phyloP scores from a whole-genome alignment of 768 basidiomycete genomes.

The Boletus pseudo-olivaceus region DNA sequence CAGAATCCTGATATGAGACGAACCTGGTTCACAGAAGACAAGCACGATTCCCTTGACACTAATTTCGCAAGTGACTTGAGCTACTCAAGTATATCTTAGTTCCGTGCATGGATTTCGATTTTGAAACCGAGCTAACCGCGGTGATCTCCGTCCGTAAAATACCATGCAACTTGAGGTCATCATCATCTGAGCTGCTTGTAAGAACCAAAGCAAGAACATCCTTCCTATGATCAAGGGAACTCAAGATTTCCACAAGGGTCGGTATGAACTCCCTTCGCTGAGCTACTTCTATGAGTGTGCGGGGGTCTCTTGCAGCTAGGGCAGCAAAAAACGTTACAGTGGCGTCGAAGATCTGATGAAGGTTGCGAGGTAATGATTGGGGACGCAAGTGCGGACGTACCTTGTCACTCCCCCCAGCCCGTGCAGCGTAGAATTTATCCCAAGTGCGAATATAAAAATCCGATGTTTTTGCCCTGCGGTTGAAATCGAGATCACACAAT shows the following conservation, averaged over 20 bases:
- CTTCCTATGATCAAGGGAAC: constrained; percentile 26
- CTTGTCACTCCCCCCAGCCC: constrained; percentile 60
- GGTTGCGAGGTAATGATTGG: not conserved
- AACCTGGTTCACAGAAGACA: constrained; percentile 23
- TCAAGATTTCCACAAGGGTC: constrained; percentile 44
- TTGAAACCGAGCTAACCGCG: constrained; percentile 40
- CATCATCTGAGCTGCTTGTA: constrained; percentile 33
- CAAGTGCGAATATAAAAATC: constrained; percentile 71
- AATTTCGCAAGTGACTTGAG: constrained; percentile 34
- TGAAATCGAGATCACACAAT: constrained; percentile 68
- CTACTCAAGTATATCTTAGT: constrained; percentile 24
- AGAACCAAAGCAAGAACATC: constrained; percentile 52
- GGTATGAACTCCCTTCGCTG: constrained; percentile 34
- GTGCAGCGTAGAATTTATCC: constrained; percentile 58
- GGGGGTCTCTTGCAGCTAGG: constrained; percentile 57
- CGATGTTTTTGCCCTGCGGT: constrained; percentile 73
- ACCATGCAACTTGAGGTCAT: constrained; percentile 48
- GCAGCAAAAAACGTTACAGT: constrained; percentile 59
- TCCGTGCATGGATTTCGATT: not conserved
- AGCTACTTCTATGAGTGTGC: constrained; percentile 54
- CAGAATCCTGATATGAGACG: not conserved
- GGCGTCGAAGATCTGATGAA: constrained; percentile 57
- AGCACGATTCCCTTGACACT: constrained; percentile 33
- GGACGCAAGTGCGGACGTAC: constrained; percentile 31
- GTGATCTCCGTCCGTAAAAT: constrained; percentile 56